Base-by-base conservation (phyloP, 2,329 filamentous ascomycete species). In the Ceratocystis diversiconidia region DNA sequence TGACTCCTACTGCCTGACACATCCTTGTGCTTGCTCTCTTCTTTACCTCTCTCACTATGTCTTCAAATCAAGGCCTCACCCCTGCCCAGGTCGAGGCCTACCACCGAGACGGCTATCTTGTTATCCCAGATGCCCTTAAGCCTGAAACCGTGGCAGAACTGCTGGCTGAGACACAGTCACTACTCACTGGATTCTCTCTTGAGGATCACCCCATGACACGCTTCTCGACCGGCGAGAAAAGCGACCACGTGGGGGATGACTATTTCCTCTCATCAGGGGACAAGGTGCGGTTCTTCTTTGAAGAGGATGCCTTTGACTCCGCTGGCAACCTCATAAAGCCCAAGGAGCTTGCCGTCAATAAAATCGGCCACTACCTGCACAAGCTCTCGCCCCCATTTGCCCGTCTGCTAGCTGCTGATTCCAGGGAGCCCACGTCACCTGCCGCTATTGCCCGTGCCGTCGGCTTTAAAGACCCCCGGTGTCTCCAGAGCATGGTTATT, bases 271-370 rank as follows among this genome's bases (percentile, higher is more conserved):
- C 80, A 1, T 94, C 88, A 2, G 91, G 90, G 68, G 89, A 97
- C 79, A 92, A 96, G 77, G 79, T 97, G 68, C 88, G 91, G 67
- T 97, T 95, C 82, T 97, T 97, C 82, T 95, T 97, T 75, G 92
- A 97, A 76, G 90, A 95, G 76, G 92, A 94, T 75, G 92, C 92
- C 69, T 92, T 96, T 74, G 79, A 86, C 71, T 70, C 78, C 8
- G 71, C 76, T 0, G 87, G 89, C 48, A 76, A 78, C 1, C 83
- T 97, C 2, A 78, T 77, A 10, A 91, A 92, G 70, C 89, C 92
- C 48, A 95, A 95, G 75, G 79, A 88, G 68, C 83, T 81, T 64
- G 90, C 94, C 65, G 88, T 99, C 73, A 99, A 97, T 79, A 90
- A 92, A 76, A 90, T 91, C 72, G 87, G 89, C 1, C 87, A 95